Percentiles rank a stretch among this genome's conserved stretches.
Conservation (phyloP, 2,329 filamentous ascomycete genomes). For the Exophiala xenobiotica region DNA sequence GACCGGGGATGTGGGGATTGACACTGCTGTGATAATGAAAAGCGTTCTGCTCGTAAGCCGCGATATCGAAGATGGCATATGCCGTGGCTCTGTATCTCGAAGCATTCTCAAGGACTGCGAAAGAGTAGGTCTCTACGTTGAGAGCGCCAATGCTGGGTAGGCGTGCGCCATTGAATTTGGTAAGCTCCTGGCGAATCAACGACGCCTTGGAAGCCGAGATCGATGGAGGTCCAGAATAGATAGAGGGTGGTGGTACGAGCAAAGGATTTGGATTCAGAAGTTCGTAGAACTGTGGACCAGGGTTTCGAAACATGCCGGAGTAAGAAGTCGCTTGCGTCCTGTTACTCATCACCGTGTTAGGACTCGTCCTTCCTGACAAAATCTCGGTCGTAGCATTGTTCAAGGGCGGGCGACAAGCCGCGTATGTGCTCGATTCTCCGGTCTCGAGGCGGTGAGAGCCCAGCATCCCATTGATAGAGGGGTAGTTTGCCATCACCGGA, state of each 20-base stretch:
- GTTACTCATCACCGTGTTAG: not conserved
- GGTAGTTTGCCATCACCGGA: not conserved
- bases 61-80: slow-evolving; percentile 20
- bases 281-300: not conserved
- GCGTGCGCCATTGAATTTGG: not conserved
- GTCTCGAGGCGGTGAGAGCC: not conserved
- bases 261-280: not conserved
- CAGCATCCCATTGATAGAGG: slow-evolving; percentile 1
- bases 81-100: slow-evolving; percentile 14
- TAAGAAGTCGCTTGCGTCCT: not conserved
- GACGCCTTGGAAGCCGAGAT: not conserved
- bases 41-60: slow-evolving; percentile 13
- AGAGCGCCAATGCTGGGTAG: slow-evolving; percentile 14
- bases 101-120: slow-evolving; percentile 9
- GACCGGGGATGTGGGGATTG: not conserved
- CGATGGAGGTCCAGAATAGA: not conserved
- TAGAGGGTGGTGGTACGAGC: not conserved
- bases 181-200: not conserved
- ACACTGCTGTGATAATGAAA: slow-evolving; percentile 1
- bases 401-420: not conserved
- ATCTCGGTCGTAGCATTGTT: not conserved
- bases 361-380: not conserved
- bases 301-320: not conserved
- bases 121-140: slow-evolving; percentile 15
- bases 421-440: not conserved